A percentile compares a stretch with the other conserved stretches of the same genome.
Conservation (phyloP, 352 stramenopile species). For the Pythium scleroteichum region DNA sequence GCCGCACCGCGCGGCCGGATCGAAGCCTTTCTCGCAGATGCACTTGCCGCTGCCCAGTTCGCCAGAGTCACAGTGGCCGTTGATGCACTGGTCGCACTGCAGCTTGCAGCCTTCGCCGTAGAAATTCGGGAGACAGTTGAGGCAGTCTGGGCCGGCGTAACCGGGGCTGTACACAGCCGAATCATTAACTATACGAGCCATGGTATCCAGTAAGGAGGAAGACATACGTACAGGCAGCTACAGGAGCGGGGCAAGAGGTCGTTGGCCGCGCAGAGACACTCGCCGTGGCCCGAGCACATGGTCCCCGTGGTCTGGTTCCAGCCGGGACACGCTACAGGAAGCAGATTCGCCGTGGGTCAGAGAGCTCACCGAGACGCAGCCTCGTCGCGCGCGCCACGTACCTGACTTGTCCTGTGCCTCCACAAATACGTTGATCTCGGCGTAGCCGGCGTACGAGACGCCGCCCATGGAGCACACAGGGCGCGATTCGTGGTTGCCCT, state of each 20-base stretch:
- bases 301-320: constrained; percentile 56
- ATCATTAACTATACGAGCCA: no score
- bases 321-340: constrained; percentile 64
- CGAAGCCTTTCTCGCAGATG: constrained; percentile 71
- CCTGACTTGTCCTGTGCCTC: constrained; percentile 79
- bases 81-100: constrained; percentile 74
- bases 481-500: constrained; percentile 43
- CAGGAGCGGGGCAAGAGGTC: constrained; percentile 61
- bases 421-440: constrained; percentile 80
- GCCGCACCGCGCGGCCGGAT: constrained; percentile 69
- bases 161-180: constrained; percentile 32
- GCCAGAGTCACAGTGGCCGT: constrained; percentile 70
- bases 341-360: no score
- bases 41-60: constrained; percentile 62
- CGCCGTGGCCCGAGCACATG: constrained; percentile 64
- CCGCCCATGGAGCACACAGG: constrained; percentile 82
- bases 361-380: no score
- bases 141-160: constrained; percentile 73
- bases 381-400: constrained; percentile 20
- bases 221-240: constrained; percentile 62
- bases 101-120: constrained; percentile 54
- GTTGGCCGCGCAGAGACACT: constrained; percentile 69
- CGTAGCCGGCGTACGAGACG: constrained; percentile 71
- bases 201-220: no score
- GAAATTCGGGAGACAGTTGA: constrained; percentile 59